A percentile compares a stretch with the other conserved stretches of the same genome.
Evolutionary conservation across 202 grass and related monocot species (phyloP).

Genomic region (Schoenoplectus tabernaemontani): DNA sequence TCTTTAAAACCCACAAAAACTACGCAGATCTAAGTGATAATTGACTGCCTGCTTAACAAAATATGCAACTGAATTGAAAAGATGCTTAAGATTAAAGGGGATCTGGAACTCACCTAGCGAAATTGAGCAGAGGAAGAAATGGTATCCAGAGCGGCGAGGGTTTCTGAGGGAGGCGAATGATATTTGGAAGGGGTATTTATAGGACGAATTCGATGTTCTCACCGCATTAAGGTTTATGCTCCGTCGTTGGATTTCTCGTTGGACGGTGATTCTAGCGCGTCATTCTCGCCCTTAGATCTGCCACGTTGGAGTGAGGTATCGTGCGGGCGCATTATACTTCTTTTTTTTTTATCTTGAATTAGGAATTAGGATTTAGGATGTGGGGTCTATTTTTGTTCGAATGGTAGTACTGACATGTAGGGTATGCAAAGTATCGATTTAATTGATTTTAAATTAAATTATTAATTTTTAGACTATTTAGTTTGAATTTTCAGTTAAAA

Average conservation of each 20-base stretch:
- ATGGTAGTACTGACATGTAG: no score
- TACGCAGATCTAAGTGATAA: not conserved
- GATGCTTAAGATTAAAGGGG: not conserved
- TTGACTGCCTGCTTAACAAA: not conserved
- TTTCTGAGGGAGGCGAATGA: no score
- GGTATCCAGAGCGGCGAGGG: constrained; percentile 1
- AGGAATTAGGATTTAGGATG: not conserved
- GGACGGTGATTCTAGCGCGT: not conserved
- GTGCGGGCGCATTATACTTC: not conserved
- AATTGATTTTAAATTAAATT: no score
- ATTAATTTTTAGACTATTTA: no score
- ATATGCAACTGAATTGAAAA: not conserved
- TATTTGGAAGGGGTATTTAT: not conserved
- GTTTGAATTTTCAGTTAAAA: no score
- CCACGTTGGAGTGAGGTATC: constrained; percentile 9
- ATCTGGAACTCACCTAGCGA: not conserved
- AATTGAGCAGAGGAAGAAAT: not conserved
- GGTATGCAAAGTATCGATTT: no score
- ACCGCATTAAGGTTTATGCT: constrained; percentile 26
- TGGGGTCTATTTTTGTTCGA: no score
- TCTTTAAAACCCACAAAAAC: no score
- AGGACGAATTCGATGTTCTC: not conserved
- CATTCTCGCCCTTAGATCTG: not conserved
- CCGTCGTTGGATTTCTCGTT: not conserved
- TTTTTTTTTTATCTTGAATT: not conserved